Percentiles rank a stretch among this genome's conserved stretches.
Conservation (phyloP, 805 yeast genomes). For the Saccharomycodes ludwigii region DNA sequence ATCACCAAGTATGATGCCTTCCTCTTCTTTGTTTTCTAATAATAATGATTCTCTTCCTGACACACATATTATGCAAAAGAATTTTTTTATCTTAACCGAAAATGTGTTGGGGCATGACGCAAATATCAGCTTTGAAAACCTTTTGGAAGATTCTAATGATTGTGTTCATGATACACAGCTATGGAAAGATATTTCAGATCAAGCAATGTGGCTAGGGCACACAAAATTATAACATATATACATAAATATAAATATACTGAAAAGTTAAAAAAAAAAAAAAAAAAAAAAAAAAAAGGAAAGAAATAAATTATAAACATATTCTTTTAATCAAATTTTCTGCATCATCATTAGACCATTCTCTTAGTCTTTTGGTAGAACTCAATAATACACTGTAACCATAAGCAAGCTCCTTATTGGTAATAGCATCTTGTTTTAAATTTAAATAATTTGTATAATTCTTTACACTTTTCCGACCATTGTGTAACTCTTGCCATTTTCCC, state of each 20-base stretch:
- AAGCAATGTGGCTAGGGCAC: slow-evolving; percentile 62
- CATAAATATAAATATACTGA: not conserved
- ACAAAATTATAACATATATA: slow-evolving; percentile 7
- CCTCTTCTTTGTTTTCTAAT: not conserved
- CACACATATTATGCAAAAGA: slow-evolving; percentile 16
- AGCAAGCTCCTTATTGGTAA: slow-evolving; percentile 23
- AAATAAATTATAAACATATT: slow-evolving; percentile 11
- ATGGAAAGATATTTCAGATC: slow-evolving; percentile 70
- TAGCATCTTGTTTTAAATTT: slow-evolving; percentile 33
- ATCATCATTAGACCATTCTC: slow-evolving; percentile 52
- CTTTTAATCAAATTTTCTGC: slow-evolving; percentile 34
- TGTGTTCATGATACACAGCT: slow-evolving; percentile 36
- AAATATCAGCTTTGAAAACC: slow-evolving; percentile 24
- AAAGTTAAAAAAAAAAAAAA: not conserved
- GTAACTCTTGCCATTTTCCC: slow-evolving; percentile 5
- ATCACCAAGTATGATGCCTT: too few relatives aligned
- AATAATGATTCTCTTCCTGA: slow-evolving; percentile 3
- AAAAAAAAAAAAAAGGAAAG: not conserved
- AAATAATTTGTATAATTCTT: slow-evolving; percentile 18
- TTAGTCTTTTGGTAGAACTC: slow-evolving; percentile 39
- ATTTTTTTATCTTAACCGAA: too few relatives aligned
- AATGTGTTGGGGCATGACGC: too few relatives aligned
- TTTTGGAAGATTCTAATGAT: slow-evolving; percentile 20
- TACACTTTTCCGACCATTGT: slow-evolving; percentile 10
- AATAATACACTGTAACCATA: slow-evolving; percentile 19